phyloP scores from a whole-genome alignment of 306 rosid species.

The Parietaria judaica region DNA sequence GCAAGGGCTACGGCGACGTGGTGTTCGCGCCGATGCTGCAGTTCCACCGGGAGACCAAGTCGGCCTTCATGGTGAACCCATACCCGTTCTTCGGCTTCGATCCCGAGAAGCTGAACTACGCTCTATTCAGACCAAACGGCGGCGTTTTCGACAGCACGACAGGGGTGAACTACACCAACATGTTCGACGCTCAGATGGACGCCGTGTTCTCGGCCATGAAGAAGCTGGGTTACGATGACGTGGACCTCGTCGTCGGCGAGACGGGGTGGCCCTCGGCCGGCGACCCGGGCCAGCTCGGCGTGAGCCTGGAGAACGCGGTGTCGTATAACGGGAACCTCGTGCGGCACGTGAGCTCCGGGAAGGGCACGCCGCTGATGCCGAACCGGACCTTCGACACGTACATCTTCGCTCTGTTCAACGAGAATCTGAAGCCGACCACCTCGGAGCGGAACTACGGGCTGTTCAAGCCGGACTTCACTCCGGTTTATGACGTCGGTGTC shows the following conservation, averaged over 20 bases:
- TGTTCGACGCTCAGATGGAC: slow-evolving; percentile 90
- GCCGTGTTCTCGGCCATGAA: slow-evolving; percentile 86
- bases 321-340: slow-evolving; percentile 64
- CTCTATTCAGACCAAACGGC: slow-evolving; percentile 48
- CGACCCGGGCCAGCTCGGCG: slow-evolving; percentile 61
- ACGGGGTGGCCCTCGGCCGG: slow-evolving; percentile 90
- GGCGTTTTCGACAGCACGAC: slow-evolving; percentile 65
- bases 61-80: slow-evolving; percentile 73
- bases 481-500: slow-evolving; percentile 64
- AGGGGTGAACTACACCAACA: slow-evolving; percentile 59
- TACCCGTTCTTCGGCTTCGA: slow-evolving; percentile 67
- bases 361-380: slow-evolving; percentile 81
- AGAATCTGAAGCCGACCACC: slow-evolving; percentile 46
- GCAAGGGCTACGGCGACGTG: slow-evolving; percentile 50
- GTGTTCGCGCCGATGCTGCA: slow-evolving; percentile 64
- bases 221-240: slow-evolving; percentile 59
- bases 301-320: slow-evolving; percentile 48
- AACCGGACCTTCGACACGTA: slow-evolving; percentile 59
- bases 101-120: slow-evolving; percentile 40
- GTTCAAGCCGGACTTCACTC: slow-evolving; percentile 53
- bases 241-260: slow-evolving; percentile 61
- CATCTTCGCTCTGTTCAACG: slow-evolving; percentile 66
- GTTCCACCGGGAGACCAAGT: slow-evolving; percentile 43
- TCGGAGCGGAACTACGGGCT: slow-evolving; percentile 78
- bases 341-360: slow-evolving; percentile 57